Evolutionary conservation across 345 rosid species (phyloP), one percentile per base, ranked within the genome.

Genomic region (Garcia nutans): DNA sequence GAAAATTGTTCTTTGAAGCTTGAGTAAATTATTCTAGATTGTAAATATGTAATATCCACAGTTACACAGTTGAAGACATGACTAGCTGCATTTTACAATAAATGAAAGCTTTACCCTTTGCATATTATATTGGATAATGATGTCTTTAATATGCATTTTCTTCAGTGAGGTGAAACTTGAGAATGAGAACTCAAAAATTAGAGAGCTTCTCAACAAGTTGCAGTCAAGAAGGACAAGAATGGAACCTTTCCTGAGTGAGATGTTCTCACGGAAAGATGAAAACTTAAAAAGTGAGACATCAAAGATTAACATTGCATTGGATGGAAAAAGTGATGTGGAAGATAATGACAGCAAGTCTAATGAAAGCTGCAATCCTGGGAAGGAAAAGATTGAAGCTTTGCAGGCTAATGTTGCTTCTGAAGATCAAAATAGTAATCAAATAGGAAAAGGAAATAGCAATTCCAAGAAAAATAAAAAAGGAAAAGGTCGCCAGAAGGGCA

Each of bases 141-240:
- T 55, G 7, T 15, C 6, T 79, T 45, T 74, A 44, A 24, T 22
- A 20, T 28, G 10, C 17, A 26, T 19, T 74, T 49, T 49, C 13
- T 65, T 54, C 80, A 82, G 82, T 10, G 77, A 71, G 24, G 28
- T 3, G 63, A 28, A 84, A 55, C 37, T 10, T 24, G 83, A 37
- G 57, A 59, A 31, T 8, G 44, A 31, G 24, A 13, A 73, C 47
- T 22, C 80, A 19, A 65, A n/a, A 17, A 24, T 80, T 0, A 37
- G 44, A 68, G 82, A 76, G 64, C 74, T 78, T 61, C n/a, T 58
- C 45, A 74, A 45, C 47, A 69, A 62, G 72, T 8, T 79, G 60
- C 78, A 58, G 54, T 59, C 74, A 63, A 70, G 73, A 65, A 74
- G 71, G 70, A 26, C 74, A 23, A 45, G 23, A 54, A 10, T 75